Conservation (phyloP, 2,329 filamentous ascomycete genomes). For the Curvularia hawaiiensis region DNA sequence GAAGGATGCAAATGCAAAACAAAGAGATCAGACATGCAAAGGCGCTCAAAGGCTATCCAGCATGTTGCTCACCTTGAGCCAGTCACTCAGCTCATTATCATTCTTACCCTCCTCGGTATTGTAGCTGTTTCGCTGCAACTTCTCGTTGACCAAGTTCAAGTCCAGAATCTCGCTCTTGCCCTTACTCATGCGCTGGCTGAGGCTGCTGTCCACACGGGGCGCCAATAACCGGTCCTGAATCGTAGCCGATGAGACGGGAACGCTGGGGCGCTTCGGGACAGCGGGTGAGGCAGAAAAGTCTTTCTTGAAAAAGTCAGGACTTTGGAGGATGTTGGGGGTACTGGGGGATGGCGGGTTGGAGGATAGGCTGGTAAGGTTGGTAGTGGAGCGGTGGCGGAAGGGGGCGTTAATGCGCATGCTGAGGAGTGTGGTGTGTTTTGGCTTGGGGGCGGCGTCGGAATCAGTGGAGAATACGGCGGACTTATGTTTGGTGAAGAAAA, state of each 20-base stretch:
- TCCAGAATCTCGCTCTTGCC: neutral
- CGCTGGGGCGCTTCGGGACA: neutral
- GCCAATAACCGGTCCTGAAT: slow-evolving; percentile 4
- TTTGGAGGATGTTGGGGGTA: slow-evolving; percentile 5
- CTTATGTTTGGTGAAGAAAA: slow-evolving; percentile 15
- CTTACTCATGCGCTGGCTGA: neutral
- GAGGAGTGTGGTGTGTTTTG: slow-evolving; percentile 22
- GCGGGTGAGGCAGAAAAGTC: neutral
- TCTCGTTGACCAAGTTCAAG: neutral
- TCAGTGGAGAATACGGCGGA: neutral
- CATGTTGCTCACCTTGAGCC: slow-evolving; percentile 1
- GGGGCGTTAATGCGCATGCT: slow-evolving; percentile 21
- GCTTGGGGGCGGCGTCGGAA: slow-evolving; percentile 7
- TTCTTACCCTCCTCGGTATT: neutral
- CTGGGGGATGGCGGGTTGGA: neutral
- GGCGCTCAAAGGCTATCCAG: neutral
- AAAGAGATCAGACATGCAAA: neutral
- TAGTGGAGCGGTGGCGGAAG: slow-evolving; percentile 2
- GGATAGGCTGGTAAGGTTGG: neutral
- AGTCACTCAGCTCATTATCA: slow-evolving; percentile 2
- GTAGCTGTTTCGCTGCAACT: neutral
- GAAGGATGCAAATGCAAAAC: neutral
- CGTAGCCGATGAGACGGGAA: neutral
- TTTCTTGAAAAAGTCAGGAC: slow-evolving; percentile 8
- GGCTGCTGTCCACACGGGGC: slow-evolving; percentile 9